Evolutionary conservation across 129 eudicot genomes (phyloP).

Genomic region (Heracleum sosnowskyi): DNA sequence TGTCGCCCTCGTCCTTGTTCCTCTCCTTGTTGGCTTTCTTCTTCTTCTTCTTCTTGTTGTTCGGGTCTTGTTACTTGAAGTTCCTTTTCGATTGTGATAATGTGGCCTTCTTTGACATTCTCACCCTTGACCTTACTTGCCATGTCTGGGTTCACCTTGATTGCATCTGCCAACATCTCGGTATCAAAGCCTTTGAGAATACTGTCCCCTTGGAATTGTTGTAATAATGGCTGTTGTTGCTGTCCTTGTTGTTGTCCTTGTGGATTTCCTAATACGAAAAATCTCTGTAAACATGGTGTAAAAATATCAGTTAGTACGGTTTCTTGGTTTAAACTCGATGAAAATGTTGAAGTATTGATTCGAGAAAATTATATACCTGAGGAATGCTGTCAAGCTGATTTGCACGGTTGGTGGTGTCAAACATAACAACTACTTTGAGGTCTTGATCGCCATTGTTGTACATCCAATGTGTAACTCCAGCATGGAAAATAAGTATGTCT

Average conservation of each 20-base stretch:
- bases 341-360: neutral
- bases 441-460: slow-evolving; percentile 63
- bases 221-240: neutral
- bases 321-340: neutral
- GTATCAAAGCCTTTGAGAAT: slow-evolving; percentile 29
- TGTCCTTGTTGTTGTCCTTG: slow-evolving; percentile 10
- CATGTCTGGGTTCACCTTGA: slow-evolving; percentile 42
- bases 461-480: slow-evolving; percentile 72
- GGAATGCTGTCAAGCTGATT: slow-evolving; percentile 75
- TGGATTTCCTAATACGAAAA: slow-evolving; percentile 56
- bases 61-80: slow-evolving; percentile 54
- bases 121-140: slow-evolving; percentile 38
- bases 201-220: slow-evolving; percentile 15
- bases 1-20: slow-evolving; percentile 4
- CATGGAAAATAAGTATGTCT: slow-evolving; percentile 55
- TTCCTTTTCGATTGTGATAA: slow-evolving; percentile 34
- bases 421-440: slow-evolving; percentile 32
- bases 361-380: slow-evolving; percentile 25
- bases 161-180: slow-evolving; percentile 24
- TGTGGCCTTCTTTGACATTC: slow-evolving; percentile 49
- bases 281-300: slow-evolving; percentile 34
- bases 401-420: slow-evolving; percentile 33
- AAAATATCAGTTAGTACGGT: neutral
- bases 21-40: neutral
- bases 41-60: slow-evolving; percentile 14